Conservation (phyloP, 176 grass and related monocot genomes). For the Sorghum bicolor region Sorghum_bicolor_NCBIv3 NC_012873.2:4460501-4461000, state of each 20-base stretch:
- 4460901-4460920: conserved; percentile 88
- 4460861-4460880: conserved; percentile 93
- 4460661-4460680: conserved; percentile 9
- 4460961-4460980: conserved; percentile 37
- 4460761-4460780: conserved; percentile 71
- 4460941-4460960: conserved; percentile 82
- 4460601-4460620: conserved; percentile 25
- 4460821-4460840: conserved; percentile 83
- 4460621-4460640: conserved; percentile 21
- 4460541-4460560: background rate
- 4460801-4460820: conserved; percentile 86
- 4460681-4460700: background rate
- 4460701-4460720: background rate
- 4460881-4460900: conserved; percentile 82
- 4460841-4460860: conserved; percentile 96
- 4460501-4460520: background rate
- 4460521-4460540: conserved; percentile 3
- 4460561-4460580: background rate
- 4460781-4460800: conserved; percentile 71
- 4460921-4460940: conserved; percentile 74
- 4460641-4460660: background rate
- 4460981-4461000: background rate
- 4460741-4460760: conserved; percentile 2
- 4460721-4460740: background rate
- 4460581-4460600: background rate